A percentile compares a stretch with the other conserved stretches of the same genome.
Evolutionary conservation across 148 eudicot genomes (phyloP).

Genomic region (Amaranthus palmeri): DNA sequence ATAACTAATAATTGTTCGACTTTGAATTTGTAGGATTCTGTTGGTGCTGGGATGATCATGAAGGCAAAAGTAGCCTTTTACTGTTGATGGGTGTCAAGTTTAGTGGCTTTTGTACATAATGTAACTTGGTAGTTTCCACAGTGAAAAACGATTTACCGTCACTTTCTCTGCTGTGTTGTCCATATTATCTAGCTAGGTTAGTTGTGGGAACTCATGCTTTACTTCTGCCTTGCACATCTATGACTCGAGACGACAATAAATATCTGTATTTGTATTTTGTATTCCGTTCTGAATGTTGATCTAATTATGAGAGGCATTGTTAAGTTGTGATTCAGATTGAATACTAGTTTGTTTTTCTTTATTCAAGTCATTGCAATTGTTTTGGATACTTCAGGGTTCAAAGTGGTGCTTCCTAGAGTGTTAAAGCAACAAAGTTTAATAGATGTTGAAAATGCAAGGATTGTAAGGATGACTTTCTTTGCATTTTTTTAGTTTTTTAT

Average conservation of each 20-base stretch:
- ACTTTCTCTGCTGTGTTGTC: neutral
- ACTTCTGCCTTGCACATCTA: neutral
- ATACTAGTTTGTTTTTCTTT: neutral
- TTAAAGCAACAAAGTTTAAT: too few species aligned
- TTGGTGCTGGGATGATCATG: neutral
- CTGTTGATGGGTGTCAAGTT: conserved; percentile 4
- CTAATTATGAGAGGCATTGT: neutral
- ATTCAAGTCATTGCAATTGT: too few species aligned
- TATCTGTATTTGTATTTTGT: too few species aligned
- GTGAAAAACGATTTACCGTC: conserved; percentile 12
- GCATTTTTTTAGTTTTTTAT: too few species aligned
- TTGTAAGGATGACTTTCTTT: too few species aligned
- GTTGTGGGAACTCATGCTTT: conserved; percentile 7
- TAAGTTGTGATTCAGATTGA: neutral
- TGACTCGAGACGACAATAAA: too few species aligned
- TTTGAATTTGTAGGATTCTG: conserved; percentile 13
- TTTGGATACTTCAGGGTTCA: too few species aligned
- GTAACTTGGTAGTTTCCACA: conserved; percentile 15
- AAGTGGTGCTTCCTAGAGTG: too few species aligned
- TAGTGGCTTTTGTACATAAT: conserved; percentile 20
- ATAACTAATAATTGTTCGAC: neutral
- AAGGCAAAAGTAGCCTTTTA: neutral
- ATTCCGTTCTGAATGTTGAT: neutral
- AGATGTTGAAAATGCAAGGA: too few species aligned
- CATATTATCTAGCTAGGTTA: neutral